Evolutionary conservation across 352 stramenopile genomes (phyloP).

Genomic region (Globisporangium nunn): DNA sequence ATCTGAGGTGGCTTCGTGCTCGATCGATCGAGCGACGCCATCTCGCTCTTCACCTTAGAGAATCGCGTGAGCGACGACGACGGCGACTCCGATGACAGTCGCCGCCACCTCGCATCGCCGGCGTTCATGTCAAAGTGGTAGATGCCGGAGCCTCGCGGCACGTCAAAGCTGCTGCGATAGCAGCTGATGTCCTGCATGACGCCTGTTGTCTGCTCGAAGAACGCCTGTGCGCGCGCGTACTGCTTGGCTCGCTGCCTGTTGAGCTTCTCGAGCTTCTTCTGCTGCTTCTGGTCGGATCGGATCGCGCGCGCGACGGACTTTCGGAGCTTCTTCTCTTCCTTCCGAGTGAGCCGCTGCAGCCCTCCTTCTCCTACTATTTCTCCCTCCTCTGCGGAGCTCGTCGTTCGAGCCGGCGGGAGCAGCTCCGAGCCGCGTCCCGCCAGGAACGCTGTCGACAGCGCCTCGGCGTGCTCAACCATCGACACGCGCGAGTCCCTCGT

Average conservation of each 20-base stretch:
- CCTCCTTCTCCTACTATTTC: background rate
- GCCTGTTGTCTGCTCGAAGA: conserved; percentile 9
- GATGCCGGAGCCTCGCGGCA: conserved; percentile 1
- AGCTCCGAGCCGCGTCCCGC: conserved; percentile 9
- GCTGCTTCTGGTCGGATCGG: conserved; percentile 26
- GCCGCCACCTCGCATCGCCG: conserved; percentile 4
- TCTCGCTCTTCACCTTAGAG: background rate
- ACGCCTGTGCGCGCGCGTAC: conserved; percentile 12
- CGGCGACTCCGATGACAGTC: conserved; percentile 3
- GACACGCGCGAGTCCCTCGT: conserved; percentile 1
- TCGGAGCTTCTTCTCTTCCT: conserved; percentile 24
- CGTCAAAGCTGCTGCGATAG: background rate
- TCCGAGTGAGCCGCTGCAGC: conserved; percentile 11
- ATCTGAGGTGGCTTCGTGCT: conserved; percentile 17
- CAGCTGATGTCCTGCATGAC: background rate
- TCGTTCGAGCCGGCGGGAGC: background rate
- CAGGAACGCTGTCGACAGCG: conserved; percentile 8
- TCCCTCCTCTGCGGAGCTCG: background rate
- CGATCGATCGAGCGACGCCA: background rate
- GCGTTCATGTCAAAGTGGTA: conserved; percentile 10
- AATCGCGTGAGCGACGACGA: background rate
- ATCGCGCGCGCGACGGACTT: conserved; percentile 22
- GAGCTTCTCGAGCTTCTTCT: conserved; percentile 24
- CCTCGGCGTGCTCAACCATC: conserved; percentile 10
- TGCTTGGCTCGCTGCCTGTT: conserved; percentile 11